Conservation (phyloP, 495 filamentous ascomycete genomes). For the Thozetella sp. region DNA sequence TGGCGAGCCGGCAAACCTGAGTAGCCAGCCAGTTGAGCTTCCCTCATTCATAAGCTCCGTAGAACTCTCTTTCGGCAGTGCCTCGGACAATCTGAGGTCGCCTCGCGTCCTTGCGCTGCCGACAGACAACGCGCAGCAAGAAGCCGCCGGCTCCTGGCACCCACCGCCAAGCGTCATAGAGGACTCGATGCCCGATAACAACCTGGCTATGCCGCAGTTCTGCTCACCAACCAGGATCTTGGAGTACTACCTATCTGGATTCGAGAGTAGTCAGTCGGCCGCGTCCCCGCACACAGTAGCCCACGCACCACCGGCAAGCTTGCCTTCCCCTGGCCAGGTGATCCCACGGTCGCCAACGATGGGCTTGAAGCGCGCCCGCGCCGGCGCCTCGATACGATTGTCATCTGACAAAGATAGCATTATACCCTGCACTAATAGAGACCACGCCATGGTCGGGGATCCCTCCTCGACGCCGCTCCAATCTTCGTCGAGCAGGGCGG, state of each 20-base stretch:
- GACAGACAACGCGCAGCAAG: not conserved
- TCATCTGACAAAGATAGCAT: not conserved
- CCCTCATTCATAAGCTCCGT: slow-evolving; percentile 23
- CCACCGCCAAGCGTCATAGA: slow-evolving; percentile 38
- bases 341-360: not conserved
- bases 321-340: slow-evolving; percentile 1
- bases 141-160: slow-evolving; percentile 28
- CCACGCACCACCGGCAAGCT: not conserved
- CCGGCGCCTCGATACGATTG: not conserved
- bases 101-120: slow-evolving; percentile 23
- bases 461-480: slow-evolving; percentile 2
- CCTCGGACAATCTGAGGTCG: slow-evolving; percentile 42
- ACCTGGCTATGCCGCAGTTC: slow-evolving; percentile 19
- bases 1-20: not conserved
- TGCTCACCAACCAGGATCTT: slow-evolving; percentile 42
- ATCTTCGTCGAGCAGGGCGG: slow-evolving; percentile 20
- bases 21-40: not conserved
- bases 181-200: slow-evolving; percentile 38
- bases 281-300: slow-evolving; percentile 9
- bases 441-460: not conserved
- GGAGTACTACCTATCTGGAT: slow-evolving; percentile 35
- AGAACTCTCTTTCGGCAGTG: slow-evolving; percentile 44
- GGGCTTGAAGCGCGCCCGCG: not conserved
- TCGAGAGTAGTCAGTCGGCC: slow-evolving; percentile 24
- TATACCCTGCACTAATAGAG: not conserved